Conservation (phyloP, 768 basidiomycete genomes). For the Serendipita sp. region DNA sequence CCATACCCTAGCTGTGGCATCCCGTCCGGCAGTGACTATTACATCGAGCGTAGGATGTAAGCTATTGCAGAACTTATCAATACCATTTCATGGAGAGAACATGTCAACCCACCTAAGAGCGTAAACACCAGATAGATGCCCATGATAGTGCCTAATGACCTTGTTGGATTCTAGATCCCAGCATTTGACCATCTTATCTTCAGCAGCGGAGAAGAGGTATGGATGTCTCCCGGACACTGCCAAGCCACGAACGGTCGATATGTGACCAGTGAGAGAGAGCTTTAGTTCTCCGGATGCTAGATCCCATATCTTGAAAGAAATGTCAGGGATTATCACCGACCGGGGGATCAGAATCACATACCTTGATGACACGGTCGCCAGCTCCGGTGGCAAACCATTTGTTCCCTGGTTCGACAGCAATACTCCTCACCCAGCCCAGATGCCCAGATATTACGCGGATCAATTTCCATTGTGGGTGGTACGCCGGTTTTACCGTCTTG, state of each 20-base stretch:
- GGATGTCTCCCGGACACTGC: constrained; percentile 88
- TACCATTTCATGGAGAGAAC: too few relatives aligned
- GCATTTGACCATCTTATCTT: constrained; percentile 99
- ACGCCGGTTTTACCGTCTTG: constrained; percentile 84
- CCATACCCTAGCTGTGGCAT: constrained; percentile 95
- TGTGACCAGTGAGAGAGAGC: constrained; percentile 92
- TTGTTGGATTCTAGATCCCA: constrained; percentile 99
- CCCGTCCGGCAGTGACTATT: constrained; percentile 86
- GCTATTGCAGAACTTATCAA: constrained; percentile 16
- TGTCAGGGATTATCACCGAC: background rate
- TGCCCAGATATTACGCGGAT: constrained; percentile 94
- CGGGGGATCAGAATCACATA: constrained; percentile 7
- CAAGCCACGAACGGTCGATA: constrained; percentile 86
- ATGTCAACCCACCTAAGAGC: constrained; percentile 34
- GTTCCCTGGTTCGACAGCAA: constrained; percentile 95
- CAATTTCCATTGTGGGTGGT: constrained; percentile 93
- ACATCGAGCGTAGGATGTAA: constrained; percentile 93
- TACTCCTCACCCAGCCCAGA: constrained; percentile 91
- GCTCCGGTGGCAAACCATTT: constrained; percentile 98
- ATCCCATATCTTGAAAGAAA: constrained; percentile 59
- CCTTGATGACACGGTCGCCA: constrained; percentile 90
- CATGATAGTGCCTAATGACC: constrained; percentile 96
- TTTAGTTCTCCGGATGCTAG: constrained; percentile 93
- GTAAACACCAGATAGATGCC: constrained; percentile 96
- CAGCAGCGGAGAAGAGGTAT: constrained; percentile 92